phyloP scores from a whole-genome alignment of 2,329 filamentous ascomycete genomes.

The Pestalotiopsis sp. region DNA sequence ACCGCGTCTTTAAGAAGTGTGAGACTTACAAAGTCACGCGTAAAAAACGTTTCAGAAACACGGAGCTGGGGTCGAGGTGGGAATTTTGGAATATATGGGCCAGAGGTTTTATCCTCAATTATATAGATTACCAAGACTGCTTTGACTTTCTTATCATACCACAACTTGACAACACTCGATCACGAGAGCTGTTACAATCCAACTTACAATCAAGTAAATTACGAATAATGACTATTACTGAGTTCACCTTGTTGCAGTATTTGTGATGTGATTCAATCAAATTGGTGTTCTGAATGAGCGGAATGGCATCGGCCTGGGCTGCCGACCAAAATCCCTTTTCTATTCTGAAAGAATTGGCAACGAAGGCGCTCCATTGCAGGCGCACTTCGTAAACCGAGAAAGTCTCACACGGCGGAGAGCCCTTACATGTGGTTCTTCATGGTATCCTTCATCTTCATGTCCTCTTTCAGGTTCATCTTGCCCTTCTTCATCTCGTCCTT shows the following conservation, averaged over 20 bases:
- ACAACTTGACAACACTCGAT: not conserved
- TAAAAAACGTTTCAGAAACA: not conserved
- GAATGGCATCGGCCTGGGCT: no score
- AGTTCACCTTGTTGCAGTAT: not conserved
- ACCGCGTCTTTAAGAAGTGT: not conserved
- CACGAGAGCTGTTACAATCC: not conserved
- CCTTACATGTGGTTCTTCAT: no score
- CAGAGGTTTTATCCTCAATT: not conserved
- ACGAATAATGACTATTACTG: not conserved
- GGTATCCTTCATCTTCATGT: no score
- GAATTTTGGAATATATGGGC: not conserved
- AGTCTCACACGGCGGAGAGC: no score
- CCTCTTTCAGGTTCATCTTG: not conserved
- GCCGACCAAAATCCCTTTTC: no score
- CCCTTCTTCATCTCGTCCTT: not conserved
- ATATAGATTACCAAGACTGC: not conserved
- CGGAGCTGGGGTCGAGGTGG: constrained; percentile 7
- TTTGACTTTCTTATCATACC: not conserved
- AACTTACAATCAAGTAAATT: not conserved
- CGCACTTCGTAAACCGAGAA: no score
- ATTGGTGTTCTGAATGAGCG: no score
- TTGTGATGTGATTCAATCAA: not conserved
- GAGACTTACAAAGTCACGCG: not conserved
- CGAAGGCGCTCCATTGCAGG: no score
- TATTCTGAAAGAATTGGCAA: no score